phyloP scores from a whole-genome alignment of 345 rosid genomes.

The Citrus unshiu region DNA sequence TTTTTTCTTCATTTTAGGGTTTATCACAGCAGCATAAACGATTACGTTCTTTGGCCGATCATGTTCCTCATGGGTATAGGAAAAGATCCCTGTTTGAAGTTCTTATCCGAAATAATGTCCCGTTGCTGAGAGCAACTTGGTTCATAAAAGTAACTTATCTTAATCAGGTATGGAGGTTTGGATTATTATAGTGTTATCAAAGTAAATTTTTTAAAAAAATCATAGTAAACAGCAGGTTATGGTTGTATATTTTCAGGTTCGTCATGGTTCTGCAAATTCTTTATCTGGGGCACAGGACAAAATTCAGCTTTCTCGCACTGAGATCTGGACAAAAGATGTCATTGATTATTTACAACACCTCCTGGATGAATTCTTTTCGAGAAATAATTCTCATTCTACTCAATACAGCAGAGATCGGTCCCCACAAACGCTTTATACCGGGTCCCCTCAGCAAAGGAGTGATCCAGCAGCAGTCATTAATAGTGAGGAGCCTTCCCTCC shows the following conservation, averaged over 20 bases:
- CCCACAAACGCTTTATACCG: conserved; percentile 60
- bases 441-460: conserved; percentile 52
- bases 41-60: conserved; percentile 83
- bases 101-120: conserved; percentile 91
- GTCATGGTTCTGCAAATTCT: conserved; percentile 57
- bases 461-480: conserved; percentile 51
- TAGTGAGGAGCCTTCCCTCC: conserved; percentile 80
- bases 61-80: conserved; percentile 78
- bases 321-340: conserved; percentile 96
- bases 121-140: conserved; percentile 96
- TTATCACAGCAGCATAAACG: conserved; percentile 89
- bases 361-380: conserved; percentile 68
- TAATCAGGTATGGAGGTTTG: conserved; percentile 63
- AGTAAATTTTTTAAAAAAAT: not conserved
- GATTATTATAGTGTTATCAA: not conserved
- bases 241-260: conserved; percentile 55
- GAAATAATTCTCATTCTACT: conserved; percentile 56
- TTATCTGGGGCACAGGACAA: conserved; percentile 70
- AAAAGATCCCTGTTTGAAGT: conserved; percentile 79
- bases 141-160: conserved; percentile 93
- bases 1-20: conserved; percentile 34
- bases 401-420: conserved; percentile 65
- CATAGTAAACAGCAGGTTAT: conserved; percentile 21
- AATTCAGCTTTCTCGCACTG: conserved; percentile 63
- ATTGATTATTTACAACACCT: conserved; percentile 83